These are phyloP conservation scores for Pseudotsuga menziesii DNA, from an alignment of 75 land plant species.

Conservation along the genomic window DNA sequence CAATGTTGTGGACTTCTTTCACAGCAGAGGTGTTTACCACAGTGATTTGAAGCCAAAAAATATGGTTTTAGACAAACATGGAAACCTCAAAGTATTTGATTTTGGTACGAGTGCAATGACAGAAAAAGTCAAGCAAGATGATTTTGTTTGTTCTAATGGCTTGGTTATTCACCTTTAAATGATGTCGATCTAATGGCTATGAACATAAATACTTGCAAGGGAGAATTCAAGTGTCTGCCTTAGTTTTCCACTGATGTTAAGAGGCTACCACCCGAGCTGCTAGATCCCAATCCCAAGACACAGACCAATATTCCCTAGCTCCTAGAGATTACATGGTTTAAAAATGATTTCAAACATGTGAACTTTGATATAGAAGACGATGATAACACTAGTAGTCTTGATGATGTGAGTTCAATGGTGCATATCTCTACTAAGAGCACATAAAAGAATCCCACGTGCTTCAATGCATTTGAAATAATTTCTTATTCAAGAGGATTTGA, in stretches of 20 bases:
- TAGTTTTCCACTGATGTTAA: slow-evolving; percentile 54
- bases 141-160: slow-evolving; percentile 52
- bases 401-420: neutral
- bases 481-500: slow-evolving; percentile 72
- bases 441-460: no score
- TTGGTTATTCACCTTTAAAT: no score
- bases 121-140: no score
- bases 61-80: slow-evolving; percentile 34
- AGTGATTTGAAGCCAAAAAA: slow-evolving; percentile 50
- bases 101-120: slow-evolving; percentile 52
- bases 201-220: slow-evolving; percentile 50
- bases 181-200: no score
- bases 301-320: slow-evolving; percentile 42
- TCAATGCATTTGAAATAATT: slow-evolving; percentile 69
- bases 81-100: slow-evolving; percentile 49
- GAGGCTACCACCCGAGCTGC: slow-evolving; percentile 37
- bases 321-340: slow-evolving; percentile 43
- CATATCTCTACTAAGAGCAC: neutral
- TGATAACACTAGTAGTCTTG: neutral
- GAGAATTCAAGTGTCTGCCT: slow-evolving; percentile 58
- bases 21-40: slow-evolving; percentile 46
- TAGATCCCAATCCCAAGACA: slow-evolving; percentile 52
- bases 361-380: neutral
- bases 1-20: slow-evolving; percentile 42
- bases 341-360: neutral